Evolutionary conservation across 192 early-diverging fungal species (phyloP), one percentile per base, ranked within the genome.

Genomic region (Dimargaris cristalligena): DNA sequence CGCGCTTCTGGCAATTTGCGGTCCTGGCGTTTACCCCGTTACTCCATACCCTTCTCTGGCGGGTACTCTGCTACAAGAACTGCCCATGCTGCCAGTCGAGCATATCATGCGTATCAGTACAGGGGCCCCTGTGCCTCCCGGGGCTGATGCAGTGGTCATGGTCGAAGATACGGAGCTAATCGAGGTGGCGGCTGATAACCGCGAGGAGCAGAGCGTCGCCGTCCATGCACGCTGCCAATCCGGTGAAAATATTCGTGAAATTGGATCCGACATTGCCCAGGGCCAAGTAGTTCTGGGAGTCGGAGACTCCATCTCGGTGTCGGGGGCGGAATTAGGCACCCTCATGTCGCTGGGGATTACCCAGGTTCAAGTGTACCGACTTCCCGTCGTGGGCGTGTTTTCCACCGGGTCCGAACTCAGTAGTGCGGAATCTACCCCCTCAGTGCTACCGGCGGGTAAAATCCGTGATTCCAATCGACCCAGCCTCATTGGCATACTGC

Each of bases 101-200:
- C 73, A 80, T 34, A 78, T 93, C 29, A 75, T 84, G 34, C 75
- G 87, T 8, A 76, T 98, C 30, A 81, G 90, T 9, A 95, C 94
- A 0, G 94, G 94, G 14, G 94, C 88, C 0, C 78, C 86, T 31
- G 60, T 98, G 4, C 92, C 92, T 1, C 67, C 65, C 2, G 87
- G 87, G 6, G 89, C 94, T 0, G 80, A 79, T 34, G 91, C 90
- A 11, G 86, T 98, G n/a, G 84, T 95, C 16, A 98, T 98, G 94
- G 85, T 95, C 20, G 94, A 98, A 64, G 84, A 95, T 58, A 95
- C 94, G 1, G 62, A 69, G 49, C 69, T 98, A 6, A 62, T 84
- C n/a, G 64, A 65, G 38, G 62, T 70, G 0, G 75, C 73, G 1
- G 68, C 62, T 32, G 80, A 83, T 46, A 80, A 77, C 14, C 74